These are phyloP conservation scores for Phialemonium atrogriseum DNA, from an alignment of 2,329 filamentous ascomycete genomes.

Conservation along the genomic window DNA sequence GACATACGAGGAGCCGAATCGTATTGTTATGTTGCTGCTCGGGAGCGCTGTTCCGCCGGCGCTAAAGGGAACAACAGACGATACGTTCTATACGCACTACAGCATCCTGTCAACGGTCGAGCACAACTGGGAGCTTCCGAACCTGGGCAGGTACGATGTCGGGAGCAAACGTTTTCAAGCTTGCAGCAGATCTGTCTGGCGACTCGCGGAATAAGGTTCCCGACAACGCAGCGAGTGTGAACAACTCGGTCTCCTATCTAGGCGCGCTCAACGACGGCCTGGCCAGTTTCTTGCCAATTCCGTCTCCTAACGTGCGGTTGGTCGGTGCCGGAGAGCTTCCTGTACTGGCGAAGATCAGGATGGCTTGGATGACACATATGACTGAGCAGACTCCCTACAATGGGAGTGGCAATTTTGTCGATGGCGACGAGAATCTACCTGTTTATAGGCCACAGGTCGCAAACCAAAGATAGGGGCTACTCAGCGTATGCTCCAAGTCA, in stretches of 20 bases:
- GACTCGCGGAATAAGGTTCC: constrained; percentile 24
- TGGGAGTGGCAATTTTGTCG: constrained; percentile 32
- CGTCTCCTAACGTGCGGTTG: constrained; percentile 33
- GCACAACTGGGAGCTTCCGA: constrained; percentile 5
- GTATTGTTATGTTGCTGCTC: constrained; percentile 44
- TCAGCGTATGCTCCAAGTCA: too few species aligned
- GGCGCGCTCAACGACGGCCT: constrained; percentile 30
- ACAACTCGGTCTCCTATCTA: constrained; percentile 33
- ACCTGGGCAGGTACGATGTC: constrained; percentile 36
- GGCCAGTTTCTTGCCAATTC: constrained; percentile 20
- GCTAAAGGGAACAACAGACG: constrained; percentile 41
- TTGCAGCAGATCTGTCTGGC: constrained; percentile 14
- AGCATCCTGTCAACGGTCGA: constrained; percentile 7
- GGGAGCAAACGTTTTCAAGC: constrained; percentile 20
- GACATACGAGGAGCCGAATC: constrained; percentile 42
- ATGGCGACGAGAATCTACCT: constrained; percentile 29
- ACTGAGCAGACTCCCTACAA: constrained; percentile 32
- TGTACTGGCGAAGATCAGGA: constrained; percentile 23
- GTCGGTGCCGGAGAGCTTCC: constrained; percentile 33
- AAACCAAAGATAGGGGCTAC: constrained; percentile 8
- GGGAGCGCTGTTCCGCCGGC: constrained; percentile 41
- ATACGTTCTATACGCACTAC: constrained; percentile 39
- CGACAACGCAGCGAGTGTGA: constrained; percentile 21
- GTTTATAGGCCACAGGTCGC: constrained; percentile 26
- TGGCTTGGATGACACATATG: constrained; percentile 20